Evolutionary conservation across 2,329 filamentous ascomycete species (phyloP), one percentile per base, ranked within the genome.

Genomic region (Diaporthe vaccinii): DNA sequence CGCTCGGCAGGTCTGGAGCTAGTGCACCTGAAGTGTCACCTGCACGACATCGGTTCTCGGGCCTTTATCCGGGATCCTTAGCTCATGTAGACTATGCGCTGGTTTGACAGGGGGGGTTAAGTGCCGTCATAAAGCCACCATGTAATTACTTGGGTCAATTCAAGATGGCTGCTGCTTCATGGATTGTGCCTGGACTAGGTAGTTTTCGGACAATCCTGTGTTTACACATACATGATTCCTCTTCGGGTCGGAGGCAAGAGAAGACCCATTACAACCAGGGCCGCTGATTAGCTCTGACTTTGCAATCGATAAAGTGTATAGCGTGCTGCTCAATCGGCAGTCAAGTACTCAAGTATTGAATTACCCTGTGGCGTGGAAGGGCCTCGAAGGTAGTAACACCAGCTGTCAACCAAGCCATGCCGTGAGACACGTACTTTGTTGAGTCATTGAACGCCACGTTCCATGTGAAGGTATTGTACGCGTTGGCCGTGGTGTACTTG

Each of bases 11-110:
- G 12, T 39, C 34, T 69, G 4, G 5, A 55, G 34, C 49, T 55
- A 69, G 49, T 55, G 65, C 65, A 41, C 15, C 22, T 55, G 31
- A 53, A 41, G 49, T 41, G 65, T 55, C 34, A 55, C 17, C 65
- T 69, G 65, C 65, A 69, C 65, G 65, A 55, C 65, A 69, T 69
- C 34, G n/a, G 46, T 25, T 55, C 65, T 41, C 65, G 65, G 34
- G 34, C 49, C 17, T 55, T 17, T 6, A 25, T 6, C 65, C 49
- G 15, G 65, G 62, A 22, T 68, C 62, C 46, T 53, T 51, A 28
- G 65, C 31, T 39, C 20, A 20, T 15, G 53, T n/a, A 28, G 36
- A 17, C 53, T 28, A 44, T n/a, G 46, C 28, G 46, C 65, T 22
- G 14, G 15, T 20, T 20, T 17, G 28, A 41, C 34, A 53, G 46